Percentiles rank a stretch among this genome's conserved stretches.
These are phyloP conservation scores for Melaleuca alternifolia DNA, from an alignment of 345 rosid species.

Conservation along the genomic window DNA sequence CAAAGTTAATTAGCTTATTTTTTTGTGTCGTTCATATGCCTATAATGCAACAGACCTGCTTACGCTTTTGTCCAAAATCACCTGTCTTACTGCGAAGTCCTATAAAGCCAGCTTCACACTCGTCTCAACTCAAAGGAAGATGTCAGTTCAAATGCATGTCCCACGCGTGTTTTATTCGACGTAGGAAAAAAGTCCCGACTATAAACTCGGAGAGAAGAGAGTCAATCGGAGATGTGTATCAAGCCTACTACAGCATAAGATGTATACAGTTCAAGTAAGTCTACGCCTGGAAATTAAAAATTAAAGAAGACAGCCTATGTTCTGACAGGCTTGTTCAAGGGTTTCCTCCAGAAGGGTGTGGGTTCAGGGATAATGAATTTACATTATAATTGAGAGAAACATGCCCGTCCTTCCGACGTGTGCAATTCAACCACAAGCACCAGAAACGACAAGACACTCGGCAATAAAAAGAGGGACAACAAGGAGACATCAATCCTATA, in stretches of 20 bases:
- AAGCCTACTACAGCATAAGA: not conserved
- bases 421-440: not conserved
- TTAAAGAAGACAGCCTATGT: not conserved
- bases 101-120: not conserved
- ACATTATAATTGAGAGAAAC: not conserved
- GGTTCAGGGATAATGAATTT: not conserved
- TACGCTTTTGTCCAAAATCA: not conserved
- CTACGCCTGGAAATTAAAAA: not conserved
- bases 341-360: not conserved
- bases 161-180: not conserved
- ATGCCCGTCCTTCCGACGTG: not conserved
- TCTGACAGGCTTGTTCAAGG: not conserved
- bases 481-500: conserved; percentile 28
- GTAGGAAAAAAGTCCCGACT: not conserved
- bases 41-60: not conserved
- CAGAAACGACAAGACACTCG: conserved; percentile 5
- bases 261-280: not conserved
- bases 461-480: conserved; percentile 20
- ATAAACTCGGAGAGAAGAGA: not conserved
- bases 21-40: not conserved
- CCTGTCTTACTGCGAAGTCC: not conserved
- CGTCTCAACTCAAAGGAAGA: not conserved
- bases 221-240: not conserved
- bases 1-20: not conserved
- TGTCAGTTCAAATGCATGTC: not conserved